These are phyloP conservation scores for Pulveroboletus sp. DNA, from an alignment of 768 basidiomycete genomes.

Conservation along the genomic window DNA sequence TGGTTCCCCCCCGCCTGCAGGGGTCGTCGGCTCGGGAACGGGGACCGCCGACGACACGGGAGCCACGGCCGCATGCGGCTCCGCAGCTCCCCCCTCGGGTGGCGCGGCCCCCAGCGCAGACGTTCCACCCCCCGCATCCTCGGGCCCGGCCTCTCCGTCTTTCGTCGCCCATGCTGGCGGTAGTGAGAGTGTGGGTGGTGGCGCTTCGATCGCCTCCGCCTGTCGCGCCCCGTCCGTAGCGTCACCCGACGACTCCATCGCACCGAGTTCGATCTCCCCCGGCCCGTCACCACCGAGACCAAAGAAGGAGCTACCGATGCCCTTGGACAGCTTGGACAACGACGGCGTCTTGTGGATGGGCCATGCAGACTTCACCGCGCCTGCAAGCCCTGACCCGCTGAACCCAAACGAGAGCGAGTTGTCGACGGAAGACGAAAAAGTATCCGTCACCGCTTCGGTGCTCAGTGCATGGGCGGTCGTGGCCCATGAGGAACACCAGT, in stretches of 20 bases:
- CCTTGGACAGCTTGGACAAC: not conserved
- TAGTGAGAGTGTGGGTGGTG: no score
- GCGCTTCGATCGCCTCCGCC: not conserved
- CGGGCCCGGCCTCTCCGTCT: not conserved
- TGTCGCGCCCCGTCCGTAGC: not conserved
- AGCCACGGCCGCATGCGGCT: not conserved
- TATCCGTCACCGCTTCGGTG: not conserved
- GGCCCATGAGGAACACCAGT: constrained; percentile 2
- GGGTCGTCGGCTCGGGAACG: not conserved
- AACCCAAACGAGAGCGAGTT: constrained; percentile 4
- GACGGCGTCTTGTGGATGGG: not conserved
- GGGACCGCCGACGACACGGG: not conserved
- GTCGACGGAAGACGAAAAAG: not conserved
- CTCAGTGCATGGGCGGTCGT: not conserved
- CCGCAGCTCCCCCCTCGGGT: not conserved
- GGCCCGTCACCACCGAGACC: not conserved
- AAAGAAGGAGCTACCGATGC: constrained; percentile 4
- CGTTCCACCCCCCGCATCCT: not conserved
- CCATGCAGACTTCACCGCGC: not conserved
- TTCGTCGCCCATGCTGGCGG: not conserved
- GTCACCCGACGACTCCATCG: not conserved
- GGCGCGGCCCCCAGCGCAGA: no score
- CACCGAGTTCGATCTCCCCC: constrained; percentile 2
- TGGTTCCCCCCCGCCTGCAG: not conserved
- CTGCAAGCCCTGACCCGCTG: not conserved